Conservation (phyloP, 2,329 filamentous ascomycete genomes). For the Hypoxylon sp. region DNA sequence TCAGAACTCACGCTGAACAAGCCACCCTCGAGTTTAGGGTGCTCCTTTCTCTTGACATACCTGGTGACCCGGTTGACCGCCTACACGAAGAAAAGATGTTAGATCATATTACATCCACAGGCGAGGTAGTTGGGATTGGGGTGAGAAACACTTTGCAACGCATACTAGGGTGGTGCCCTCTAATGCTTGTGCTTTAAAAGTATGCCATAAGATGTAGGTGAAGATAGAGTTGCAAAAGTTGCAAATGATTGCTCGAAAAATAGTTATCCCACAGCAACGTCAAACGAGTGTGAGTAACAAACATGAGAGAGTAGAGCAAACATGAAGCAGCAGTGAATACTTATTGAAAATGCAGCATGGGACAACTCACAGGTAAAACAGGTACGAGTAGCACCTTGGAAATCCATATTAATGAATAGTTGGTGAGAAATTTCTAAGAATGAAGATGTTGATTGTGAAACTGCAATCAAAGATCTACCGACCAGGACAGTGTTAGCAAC, state of each 20-base stretch:
- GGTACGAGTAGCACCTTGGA: conserved; percentile 26
- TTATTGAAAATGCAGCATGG: conserved; percentile 6
- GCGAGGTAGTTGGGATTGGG: neutral
- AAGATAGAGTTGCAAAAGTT: neutral
- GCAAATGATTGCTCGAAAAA: conserved; percentile 23
- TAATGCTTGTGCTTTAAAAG: neutral
- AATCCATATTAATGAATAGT: conserved; percentile 31
- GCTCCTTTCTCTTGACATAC: conserved; percentile 62
- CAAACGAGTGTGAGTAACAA: conserved; percentile 1
- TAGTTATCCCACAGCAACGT: conserved; percentile 8
- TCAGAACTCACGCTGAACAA: conserved; percentile 38
- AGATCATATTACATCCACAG: conserved; percentile 44
- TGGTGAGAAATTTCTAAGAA: neutral
- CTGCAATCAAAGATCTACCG: conserved; percentile 2
- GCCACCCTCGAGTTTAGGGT: conserved; percentile 30
- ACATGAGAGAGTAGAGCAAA: neutral
- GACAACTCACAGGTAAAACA: conserved; percentile 39
- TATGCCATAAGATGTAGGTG: neutral
- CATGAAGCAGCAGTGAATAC: neutral
- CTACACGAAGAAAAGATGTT: conserved; percentile 59
- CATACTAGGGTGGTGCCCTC: conserved; percentile 25
- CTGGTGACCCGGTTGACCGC: conserved; percentile 81
- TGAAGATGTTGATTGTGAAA: neutral
- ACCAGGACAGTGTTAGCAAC: conserved; percentile 4
- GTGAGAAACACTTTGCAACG: neutral